A percentile compares a stretch with the other conserved stretches of the same genome.
These are phyloP conservation scores for Fusarium paranaense DNA, from an alignment of 2,329 filamentous ascomycete genomes.

Conservation along the genomic window DNA sequence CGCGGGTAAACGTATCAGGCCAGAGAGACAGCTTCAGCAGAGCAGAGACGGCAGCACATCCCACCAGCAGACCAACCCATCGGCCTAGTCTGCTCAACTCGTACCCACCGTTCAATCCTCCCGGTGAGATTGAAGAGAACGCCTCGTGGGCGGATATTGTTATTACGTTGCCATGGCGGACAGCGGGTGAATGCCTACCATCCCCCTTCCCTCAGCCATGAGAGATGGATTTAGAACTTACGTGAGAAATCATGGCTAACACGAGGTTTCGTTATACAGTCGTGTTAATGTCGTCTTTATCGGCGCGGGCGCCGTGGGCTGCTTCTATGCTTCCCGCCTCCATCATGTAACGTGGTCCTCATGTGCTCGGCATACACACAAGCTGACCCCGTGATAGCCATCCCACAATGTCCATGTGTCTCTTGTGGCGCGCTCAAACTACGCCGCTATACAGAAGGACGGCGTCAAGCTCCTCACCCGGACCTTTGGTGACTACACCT, in stretches of 20 bases:
- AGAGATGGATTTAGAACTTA: background rate
- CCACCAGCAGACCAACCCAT: background rate
- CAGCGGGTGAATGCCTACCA: conserved; percentile 20
- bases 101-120: background rate
- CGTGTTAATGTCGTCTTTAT: conserved; percentile 71
- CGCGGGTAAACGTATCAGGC: background rate
- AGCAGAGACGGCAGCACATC: background rate
- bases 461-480: conserved; percentile 75
- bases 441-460: conserved; percentile 67
- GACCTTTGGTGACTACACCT: conserved; percentile 75
- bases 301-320: conserved; percentile 78
- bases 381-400: conserved; percentile 51
- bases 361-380: conserved; percentile 7
- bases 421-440: conserved; percentile 80
- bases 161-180: conserved; percentile 27
- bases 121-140: conserved; percentile 1
- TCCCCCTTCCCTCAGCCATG: background rate
- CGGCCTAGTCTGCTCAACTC: background rate
- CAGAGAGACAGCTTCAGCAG: conserved; percentile 3
- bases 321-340: conserved; percentile 77
- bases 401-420: conserved; percentile 69
- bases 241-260: conserved; percentile 16
- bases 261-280: conserved; percentile 5
- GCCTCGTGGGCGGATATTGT: background rate
- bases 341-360: conserved; percentile 61